These are phyloP conservation scores for Noccaea caerulescens DNA, from an alignment of 345 rosid species.

Conservation along the genomic window DNA sequence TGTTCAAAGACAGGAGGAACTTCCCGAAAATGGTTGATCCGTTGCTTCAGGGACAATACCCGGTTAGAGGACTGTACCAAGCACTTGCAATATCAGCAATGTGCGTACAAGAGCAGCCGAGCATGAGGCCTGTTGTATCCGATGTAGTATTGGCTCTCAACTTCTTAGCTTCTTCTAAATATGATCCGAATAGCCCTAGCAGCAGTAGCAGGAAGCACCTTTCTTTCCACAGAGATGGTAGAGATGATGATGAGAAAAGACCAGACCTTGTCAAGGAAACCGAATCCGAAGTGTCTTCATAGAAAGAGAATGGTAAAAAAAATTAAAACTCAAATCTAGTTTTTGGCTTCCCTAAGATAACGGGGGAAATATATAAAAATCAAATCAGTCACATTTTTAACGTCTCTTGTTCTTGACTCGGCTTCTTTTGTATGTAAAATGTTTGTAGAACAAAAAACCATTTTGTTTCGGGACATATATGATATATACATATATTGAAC, in stretches of 20 bases:
- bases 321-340: conserved; percentile 20
- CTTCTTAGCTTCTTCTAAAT: conserved; percentile 72
- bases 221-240: conserved; percentile 14
- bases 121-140: conserved; percentile 68
- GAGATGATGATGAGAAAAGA: conserved; percentile 29
- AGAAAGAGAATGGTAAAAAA: neutral
- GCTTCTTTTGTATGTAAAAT: conserved; percentile 44
- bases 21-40: conserved; percentile 83
- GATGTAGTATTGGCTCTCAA: conserved; percentile 84
- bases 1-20: conserved; percentile 81
- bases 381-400: conserved; percentile 26
- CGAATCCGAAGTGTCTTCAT: conserved; percentile 35
- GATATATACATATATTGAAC: conserved; percentile 21
- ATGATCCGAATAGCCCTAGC: conserved; percentile 49
- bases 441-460: conserved; percentile 29
- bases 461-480: conserved; percentile 34
- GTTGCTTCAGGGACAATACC: conserved; percentile 70
- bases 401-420: conserved; percentile 43
- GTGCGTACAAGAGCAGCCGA: conserved; percentile 95
- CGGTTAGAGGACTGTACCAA: conserved; percentile 79
- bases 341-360: conserved; percentile 33
- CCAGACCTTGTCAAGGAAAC: conserved; percentile 32
- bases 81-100: conserved; percentile 91
- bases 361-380: neutral
- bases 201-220: conserved; percentile 43